Evolutionary conservation across 768 basidiomycete species (phyloP), one percentile per base, ranked within the genome.

Genomic region (Kwoniella bestiolae): DNA sequence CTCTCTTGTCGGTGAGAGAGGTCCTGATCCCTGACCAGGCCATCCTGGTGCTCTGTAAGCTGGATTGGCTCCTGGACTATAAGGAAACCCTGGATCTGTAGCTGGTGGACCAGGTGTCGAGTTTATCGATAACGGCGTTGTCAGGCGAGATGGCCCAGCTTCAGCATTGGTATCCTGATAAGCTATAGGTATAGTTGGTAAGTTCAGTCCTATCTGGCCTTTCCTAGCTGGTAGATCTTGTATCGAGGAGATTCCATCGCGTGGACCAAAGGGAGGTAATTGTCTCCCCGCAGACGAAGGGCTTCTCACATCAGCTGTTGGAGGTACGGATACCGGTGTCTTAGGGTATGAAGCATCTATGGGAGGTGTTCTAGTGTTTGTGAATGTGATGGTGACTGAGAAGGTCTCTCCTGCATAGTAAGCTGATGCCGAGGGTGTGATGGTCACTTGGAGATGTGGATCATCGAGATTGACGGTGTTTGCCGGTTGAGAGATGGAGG

Each of bases 331-430:
- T 14, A 32, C 34, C 28, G 59, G 51, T 35, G 57, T 53, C 26
- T 38, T 49, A 11, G 59, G 47, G n/a, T 47, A 35, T 21, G 38
- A 6, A 50, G 59, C 66, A 23, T 59, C 55, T n/a, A 28, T 11
- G 7, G 60, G n/a, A 28, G 65, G 64, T 32, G 18, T 46, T 1
- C 87, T 87, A 3, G 88, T 89, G 78, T 95, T 96, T 55, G 90
- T 89, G 80, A 96, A 92, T 0, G 90, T 90, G 70, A 97, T 88
- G 3, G 87, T 89, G 12, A 91, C 91, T 2, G 88, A 84, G 81
- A 95, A 92, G 0, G 86, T 83, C 81, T 97, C 94, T 62, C 94
- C 94, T 0, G 94, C 92, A 79, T 94, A 97, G 82, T 90, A 97
- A 0, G 92, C 91, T 0, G 91, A 90, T 67, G 93, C 90, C 0